phyloP scores from a whole-genome alignment of 192 early-diverging fungal genomes.

The Kickxella alabastrina region DNA sequence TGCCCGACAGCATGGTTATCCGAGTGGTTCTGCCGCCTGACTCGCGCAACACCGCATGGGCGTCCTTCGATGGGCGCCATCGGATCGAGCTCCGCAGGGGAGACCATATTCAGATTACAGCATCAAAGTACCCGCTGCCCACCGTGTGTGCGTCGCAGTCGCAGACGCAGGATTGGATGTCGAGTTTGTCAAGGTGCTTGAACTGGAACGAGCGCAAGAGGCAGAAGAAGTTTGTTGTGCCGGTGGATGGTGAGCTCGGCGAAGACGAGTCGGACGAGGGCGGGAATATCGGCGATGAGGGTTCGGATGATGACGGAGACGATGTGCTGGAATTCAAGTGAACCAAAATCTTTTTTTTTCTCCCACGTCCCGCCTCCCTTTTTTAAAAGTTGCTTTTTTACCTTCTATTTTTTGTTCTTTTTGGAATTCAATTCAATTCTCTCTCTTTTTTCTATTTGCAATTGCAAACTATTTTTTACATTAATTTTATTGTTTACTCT shows the following conservation, averaged over 20 bases:
- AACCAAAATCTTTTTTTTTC: no score
- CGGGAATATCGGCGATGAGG: constrained; percentile 8
- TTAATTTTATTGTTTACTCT: neutral
- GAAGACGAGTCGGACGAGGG: constrained; percentile 1
- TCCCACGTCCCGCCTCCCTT: no score
- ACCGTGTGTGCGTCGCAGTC: constrained; percentile 75
- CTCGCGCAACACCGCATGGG: constrained; percentile 88
- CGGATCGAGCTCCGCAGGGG: constrained; percentile 83
- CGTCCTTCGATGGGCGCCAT: constrained; percentile 89
- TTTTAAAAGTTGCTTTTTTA: neutral
- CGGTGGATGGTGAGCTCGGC: constrained; percentile 13
- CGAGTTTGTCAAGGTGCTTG: constrained; percentile 75
- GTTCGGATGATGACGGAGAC: constrained; percentile 10
- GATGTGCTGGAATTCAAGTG: constrained; percentile 5
- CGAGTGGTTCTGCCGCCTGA: constrained; percentile 79
- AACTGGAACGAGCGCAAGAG: constrained; percentile 90
- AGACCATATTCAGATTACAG: constrained; percentile 82
- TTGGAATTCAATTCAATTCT: neutral
- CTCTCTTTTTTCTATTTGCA: neutral
- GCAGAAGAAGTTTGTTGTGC: constrained; percentile 75
- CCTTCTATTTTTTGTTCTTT: neutral
- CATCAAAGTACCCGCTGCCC: constrained; percentile 82
- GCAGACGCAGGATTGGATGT: constrained; percentile 86
- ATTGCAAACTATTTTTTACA: neutral
- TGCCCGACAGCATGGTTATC: constrained; percentile 90